phyloP scores from a whole-genome alignment of 148 eudicot genomes.

The Vaccinium corymbosum region DNA sequence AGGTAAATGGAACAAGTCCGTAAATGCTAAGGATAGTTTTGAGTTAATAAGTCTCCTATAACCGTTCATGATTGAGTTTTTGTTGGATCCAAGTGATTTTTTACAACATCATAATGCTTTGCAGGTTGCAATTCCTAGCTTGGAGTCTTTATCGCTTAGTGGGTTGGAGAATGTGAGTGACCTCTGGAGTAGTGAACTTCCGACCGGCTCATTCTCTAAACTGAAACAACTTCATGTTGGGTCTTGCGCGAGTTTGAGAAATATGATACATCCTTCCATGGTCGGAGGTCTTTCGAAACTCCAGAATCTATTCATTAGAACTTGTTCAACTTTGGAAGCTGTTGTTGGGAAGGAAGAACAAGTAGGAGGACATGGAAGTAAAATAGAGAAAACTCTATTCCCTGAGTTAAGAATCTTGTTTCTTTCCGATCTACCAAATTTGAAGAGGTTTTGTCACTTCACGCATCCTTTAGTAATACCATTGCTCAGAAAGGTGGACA shows the following conservation, averaged over 20 bases:
- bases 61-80: background rate
- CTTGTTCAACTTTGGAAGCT: background rate
- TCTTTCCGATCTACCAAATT: background rate
- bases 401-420: background rate
- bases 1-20: background rate
- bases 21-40: background rate
- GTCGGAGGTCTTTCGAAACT: too few relatives aligned
- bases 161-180: background rate
- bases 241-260: too few relatives aligned
- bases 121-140: background rate
- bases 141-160: background rate
- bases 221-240: background rate
- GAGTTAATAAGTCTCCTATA: background rate
- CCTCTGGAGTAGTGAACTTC: background rate
- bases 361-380: background rate
- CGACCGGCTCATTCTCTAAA: too few relatives aligned
- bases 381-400: background rate
- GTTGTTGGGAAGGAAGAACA: background rate
- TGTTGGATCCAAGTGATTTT: background rate
- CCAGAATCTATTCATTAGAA: too few relatives aligned
- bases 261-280: too few relatives aligned
- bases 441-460: background rate
- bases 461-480: background rate
- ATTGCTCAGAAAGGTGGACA: background rate
- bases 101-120: background rate